phyloP scores from a whole-genome alignment of 192 early-diverging fungal species.

The Podila verticillata region DNA sequence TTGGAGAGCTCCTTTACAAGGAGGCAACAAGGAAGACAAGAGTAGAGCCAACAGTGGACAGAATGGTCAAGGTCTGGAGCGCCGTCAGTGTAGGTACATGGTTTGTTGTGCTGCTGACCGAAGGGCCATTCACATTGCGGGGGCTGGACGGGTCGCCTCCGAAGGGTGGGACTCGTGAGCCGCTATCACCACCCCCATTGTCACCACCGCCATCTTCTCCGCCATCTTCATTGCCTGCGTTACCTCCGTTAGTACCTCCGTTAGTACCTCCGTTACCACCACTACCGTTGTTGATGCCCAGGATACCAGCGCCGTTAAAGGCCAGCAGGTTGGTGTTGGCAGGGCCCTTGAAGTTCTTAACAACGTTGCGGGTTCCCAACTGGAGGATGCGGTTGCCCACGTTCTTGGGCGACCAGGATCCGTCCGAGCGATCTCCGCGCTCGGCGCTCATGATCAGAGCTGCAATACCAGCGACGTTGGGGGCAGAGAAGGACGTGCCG shows the following conservation, averaged over 20 bases:
- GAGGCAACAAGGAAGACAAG: constrained; percentile 4
- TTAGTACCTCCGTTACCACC: not conserved
- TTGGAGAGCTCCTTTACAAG: not conserved
- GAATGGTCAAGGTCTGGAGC: constrained; percentile 28
- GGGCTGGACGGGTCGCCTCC: not conserved
- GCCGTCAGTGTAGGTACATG: constrained; percentile 21
- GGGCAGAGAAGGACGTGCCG: constrained; percentile 54
- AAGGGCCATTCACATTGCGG: constrained; percentile 1
- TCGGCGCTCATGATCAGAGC: constrained; percentile 33
- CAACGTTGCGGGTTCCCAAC: constrained; percentile 45
- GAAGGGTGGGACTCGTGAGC: constrained; percentile 4
- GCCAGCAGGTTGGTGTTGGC: constrained; percentile 50
- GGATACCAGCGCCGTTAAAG: constrained; percentile 45
- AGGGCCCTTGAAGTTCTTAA: constrained; percentile 37
- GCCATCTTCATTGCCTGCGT: not conserved
- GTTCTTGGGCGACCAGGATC: constrained; percentile 34
- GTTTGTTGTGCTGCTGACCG: constrained; percentile 29
- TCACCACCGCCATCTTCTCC: not conserved
- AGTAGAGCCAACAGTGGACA: constrained; percentile 26
- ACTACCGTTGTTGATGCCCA: constrained; percentile 6
- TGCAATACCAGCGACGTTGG: constrained; percentile 48
- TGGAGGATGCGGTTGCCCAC: constrained; percentile 35
- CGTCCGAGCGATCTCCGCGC: constrained; percentile 30
- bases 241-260: not conserved
- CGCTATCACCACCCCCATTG: not conserved